Evolutionary conservation across 163 green algal species (phyloP), one percentile per base, ranked within the genome.

Genomic region (Scenedesmus sp.): DNA sequence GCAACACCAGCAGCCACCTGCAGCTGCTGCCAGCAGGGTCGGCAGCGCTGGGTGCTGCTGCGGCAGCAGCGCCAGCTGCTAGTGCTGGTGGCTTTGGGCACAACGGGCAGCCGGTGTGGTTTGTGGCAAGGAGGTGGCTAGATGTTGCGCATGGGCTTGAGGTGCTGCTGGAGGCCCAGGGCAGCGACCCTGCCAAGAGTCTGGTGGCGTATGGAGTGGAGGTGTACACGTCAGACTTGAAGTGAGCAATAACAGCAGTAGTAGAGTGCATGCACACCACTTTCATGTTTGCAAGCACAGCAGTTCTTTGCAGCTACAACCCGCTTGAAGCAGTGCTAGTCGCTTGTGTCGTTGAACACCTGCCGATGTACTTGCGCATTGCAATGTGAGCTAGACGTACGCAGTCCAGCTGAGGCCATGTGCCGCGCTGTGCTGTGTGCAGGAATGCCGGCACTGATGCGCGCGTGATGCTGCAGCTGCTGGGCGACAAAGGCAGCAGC

Each of bases 381-480:
- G 2, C 2, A 13, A 20, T 20, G 12, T 70, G 15, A 76, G 16
- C 59, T 64, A 6, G 66, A 26, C 26, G 66, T 76, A 46, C 15
- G 16, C 66, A 56, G 7, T 57, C 8, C 55, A 87, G 3, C 57
- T 52, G 18, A 3, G 1, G 4, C 1, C 10, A 2, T 23, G 76
- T n/a, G 16, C 9, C 18, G 82, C 18, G 82, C 18, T 88, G 82
- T 88, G 62, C 82, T 86, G 82, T 62, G 18, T 52, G 1, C 86
- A 94, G 89, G 91, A 93, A 93, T 60, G 92, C 94, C 5, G 95
- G 95, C 66, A 97, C 95, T 46, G 95, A 97, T 52, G 94, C 94
- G 16, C 92, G 93, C 59, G 91, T 97, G 13, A 93, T 89, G 26
- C 66, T 97, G 6, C 91, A 96, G 84, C 90, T 96, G 59, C 20